These are phyloP conservation scores for Metschnikowia cerradonensis DNA, from an alignment of 805 yeast genomes.

Conservation along the genomic window DNA sequence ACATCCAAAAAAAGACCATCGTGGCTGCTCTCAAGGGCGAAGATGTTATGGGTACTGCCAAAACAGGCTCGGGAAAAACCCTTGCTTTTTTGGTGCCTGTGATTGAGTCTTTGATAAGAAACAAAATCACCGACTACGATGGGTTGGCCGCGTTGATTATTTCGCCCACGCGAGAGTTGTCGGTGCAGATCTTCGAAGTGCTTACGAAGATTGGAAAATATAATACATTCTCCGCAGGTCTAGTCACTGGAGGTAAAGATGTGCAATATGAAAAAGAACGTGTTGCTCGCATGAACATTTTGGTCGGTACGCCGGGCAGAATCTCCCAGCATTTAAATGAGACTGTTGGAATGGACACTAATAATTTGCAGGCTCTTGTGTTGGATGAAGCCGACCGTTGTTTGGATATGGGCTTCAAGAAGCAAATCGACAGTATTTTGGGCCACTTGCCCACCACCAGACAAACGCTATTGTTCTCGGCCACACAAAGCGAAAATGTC, in stretches of 20 bases:
- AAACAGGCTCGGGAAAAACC: constrained; percentile 90
- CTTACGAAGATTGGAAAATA: constrained; percentile 73
- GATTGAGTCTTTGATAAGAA: constrained; percentile 62
- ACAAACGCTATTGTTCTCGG: constrained; percentile 82
- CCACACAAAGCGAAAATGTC: constrained; percentile 83
- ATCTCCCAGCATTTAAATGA: constrained; percentile 88
- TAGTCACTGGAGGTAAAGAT: constrained; percentile 92
- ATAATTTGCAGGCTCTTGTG: constrained; percentile 73
- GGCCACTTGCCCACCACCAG: constrained; percentile 73
- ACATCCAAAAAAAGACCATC: constrained; percentile 77
- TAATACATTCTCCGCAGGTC: constrained; percentile 78
- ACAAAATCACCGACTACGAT: constrained; percentile 75
- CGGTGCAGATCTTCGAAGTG: constrained; percentile 87
- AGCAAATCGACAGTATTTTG: constrained; percentile 75
- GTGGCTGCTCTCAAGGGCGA: constrained; percentile 70
- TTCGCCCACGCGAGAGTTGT: constrained; percentile 91
- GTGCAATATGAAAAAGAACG: constrained; percentile 78
- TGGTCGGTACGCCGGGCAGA: constrained; percentile 91
- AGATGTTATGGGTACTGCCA: constrained; percentile 84
- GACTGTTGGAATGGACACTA: constrained; percentile 71
- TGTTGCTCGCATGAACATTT: constrained; percentile 70
- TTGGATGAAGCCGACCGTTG: constrained; percentile 92
- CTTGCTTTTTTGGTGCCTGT: constrained; percentile 81
- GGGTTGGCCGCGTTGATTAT: constrained; percentile 86
- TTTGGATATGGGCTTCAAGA: constrained; percentile 88